phyloP scores from a whole-genome alignment of 805 yeast genomes.

The Suhomyces pyralidae region DNA sequence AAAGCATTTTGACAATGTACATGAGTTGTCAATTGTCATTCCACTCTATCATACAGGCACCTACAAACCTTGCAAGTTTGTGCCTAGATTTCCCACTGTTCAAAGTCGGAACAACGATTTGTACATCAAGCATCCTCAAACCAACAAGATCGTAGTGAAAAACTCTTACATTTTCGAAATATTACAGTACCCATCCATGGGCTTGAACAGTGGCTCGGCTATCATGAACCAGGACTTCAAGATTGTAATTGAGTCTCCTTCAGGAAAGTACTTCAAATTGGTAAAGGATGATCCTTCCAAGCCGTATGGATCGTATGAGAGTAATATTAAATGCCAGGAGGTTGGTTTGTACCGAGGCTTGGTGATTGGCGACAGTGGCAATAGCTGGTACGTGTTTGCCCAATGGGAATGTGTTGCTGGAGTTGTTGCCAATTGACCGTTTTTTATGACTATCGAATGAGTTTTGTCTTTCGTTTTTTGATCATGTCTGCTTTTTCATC shows the following conservation, averaged over 20 bases:
- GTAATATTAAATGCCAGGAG: slow-evolving; percentile 62
- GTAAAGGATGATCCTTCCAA: slow-evolving; percentile 44
- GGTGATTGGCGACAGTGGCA: slow-evolving; percentile 71
- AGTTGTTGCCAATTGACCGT: slow-evolving; percentile 3
- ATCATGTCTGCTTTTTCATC: not conserved
- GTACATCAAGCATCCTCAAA: slow-evolving; percentile 84
- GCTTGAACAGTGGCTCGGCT: slow-evolving; percentile 39
- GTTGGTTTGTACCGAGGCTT: slow-evolving; percentile 81
- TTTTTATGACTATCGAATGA: not conserved
- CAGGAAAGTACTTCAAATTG: slow-evolving; percentile 70
- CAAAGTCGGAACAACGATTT: slow-evolving; percentile 68
- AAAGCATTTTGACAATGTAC: slow-evolving; percentile 53
- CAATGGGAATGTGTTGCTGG: slow-evolving; percentile 71
- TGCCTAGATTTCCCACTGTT: slow-evolving; percentile 68
- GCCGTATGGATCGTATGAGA: slow-evolving; percentile 57
- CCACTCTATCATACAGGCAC: slow-evolving; percentile 74
- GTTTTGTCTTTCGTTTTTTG: not conserved
- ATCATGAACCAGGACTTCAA: slow-evolving; percentile 45
- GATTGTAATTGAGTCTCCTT: slow-evolving; percentile 77
- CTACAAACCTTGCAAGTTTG: slow-evolving; percentile 62
- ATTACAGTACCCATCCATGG: slow-evolving; percentile 56
- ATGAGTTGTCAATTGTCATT: slow-evolving; percentile 68
- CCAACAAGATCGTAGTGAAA: slow-evolving; percentile 52
- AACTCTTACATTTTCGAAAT: slow-evolving; percentile 65
- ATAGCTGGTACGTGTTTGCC: slow-evolving; percentile 84